Conservation (phyloP, 768 basidiomycete species). For the Suillus alpinus region DNA sequence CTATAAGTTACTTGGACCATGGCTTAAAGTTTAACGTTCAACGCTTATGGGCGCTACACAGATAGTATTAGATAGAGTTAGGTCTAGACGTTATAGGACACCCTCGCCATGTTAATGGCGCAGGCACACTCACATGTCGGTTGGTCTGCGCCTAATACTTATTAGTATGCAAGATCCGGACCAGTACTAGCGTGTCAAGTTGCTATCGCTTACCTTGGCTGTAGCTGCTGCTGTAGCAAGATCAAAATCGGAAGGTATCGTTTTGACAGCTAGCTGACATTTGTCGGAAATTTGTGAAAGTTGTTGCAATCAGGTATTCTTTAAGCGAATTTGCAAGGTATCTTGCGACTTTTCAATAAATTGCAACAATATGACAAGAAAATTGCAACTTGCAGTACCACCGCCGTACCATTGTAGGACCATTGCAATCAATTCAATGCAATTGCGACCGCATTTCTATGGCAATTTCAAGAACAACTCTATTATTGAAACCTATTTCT, state of each 20-base stretch:
- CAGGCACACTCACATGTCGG: background rate
- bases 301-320: too few relatives aligned
- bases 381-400: too few relatives aligned
- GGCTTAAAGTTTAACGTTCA: background rate
- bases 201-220: background rate
- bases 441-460: too few relatives aligned
- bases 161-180: background rate
- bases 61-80: background rate
- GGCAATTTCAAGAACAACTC: too few relatives aligned
- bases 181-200: background rate
- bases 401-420: too few relatives aligned
- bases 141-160: background rate
- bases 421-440: too few relatives aligned
- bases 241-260: background rate
- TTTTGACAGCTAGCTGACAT: background rate
- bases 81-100: background rate
- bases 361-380: too few relatives aligned
- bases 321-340: too few relatives aligned
- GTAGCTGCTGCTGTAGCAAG: background rate
- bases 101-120: background rate
- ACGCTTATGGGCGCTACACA: background rate
- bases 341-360: too few relatives aligned
- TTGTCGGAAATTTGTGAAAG: too few relatives aligned
- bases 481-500: too few relatives aligned
- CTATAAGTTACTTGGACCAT: conserved; percentile 53